These are phyloP conservation scores for Lasiosphaeriaceae sp. DNA, from an alignment of 495 filamentous ascomycete genomes.

Conservation along the genomic window DNA sequence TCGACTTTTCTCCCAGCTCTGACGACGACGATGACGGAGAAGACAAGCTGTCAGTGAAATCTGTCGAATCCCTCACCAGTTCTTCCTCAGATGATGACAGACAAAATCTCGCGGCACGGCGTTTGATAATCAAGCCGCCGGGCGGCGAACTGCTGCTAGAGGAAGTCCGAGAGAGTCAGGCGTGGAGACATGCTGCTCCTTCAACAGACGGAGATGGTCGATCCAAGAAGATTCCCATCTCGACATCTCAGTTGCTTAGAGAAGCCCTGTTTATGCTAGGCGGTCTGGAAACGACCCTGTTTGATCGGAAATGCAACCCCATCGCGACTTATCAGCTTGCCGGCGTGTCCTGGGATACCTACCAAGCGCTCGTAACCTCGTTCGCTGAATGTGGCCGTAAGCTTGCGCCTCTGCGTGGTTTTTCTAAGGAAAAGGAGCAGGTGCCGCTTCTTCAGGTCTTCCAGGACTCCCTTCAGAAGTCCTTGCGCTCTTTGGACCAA, in stretches of 20 bases:
- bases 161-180: slow-evolving; percentile 56
- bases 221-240: slow-evolving; percentile 47
- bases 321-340: slow-evolving; percentile 33
- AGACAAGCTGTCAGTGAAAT: slow-evolving; percentile 31
- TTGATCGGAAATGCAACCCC: slow-evolving; percentile 40
- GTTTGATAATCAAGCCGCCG: slow-evolving; percentile 26
- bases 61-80: slow-evolving; percentile 22
- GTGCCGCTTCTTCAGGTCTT: slow-evolving; percentile 50
- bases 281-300: slow-evolving; percentile 73
- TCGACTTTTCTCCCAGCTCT: slow-evolving; percentile 71
- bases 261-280: slow-evolving; percentile 82
- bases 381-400: slow-evolving; percentile 38
- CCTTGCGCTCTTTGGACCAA: slow-evolving; percentile 41
- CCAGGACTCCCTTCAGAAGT: slow-evolving; percentile 39
- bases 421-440: slow-evolving; percentile 26
- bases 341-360: slow-evolving; percentile 37
- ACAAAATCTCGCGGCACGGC: slow-evolving; percentile 32
- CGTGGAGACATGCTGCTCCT: slow-evolving; percentile 51
- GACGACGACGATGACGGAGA: slow-evolving; percentile 50
- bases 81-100: slow-evolving; percentile 39
- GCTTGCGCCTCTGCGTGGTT: slow-evolving; percentile 35
- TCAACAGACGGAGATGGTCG: slow-evolving; percentile 27
- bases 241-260: slow-evolving; percentile 70
- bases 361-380: slow-evolving; percentile 36
- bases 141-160: slow-evolving; percentile 42